A percentile compares a stretch with the other conserved stretches of the same genome.
Evolutionary conservation across 129 eudicot species (phyloP).

Genomic region (Gnaphalium uliginosum): DNA sequence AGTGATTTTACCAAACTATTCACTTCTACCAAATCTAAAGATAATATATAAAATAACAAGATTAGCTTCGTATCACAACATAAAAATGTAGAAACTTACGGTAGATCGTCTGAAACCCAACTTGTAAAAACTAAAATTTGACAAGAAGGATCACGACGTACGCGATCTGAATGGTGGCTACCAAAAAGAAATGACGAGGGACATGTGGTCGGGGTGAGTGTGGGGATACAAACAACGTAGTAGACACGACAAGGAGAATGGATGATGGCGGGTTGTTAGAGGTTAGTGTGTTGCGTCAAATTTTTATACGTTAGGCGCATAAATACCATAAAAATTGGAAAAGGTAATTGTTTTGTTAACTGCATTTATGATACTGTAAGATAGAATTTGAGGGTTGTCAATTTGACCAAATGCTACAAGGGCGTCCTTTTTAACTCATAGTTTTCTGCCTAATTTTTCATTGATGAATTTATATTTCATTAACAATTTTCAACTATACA

Average conservation of each 20-base stretch:
- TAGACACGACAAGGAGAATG: not conserved
- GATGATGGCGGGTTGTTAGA: not conserved
- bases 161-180: too few relatives aligned
- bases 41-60: not conserved
- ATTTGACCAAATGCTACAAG: too few relatives aligned
- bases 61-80: not conserved
- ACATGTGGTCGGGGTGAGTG: not conserved
- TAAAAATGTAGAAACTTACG: too few relatives aligned
- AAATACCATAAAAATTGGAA: not conserved
- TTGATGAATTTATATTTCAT: too few relatives aligned
- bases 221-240: not conserved
- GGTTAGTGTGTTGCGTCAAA: not conserved
- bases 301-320: not conserved
- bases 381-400: too few relatives aligned
- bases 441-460: too few relatives aligned
- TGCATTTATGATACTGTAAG: too few relatives aligned
- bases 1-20: not conserved
- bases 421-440: too few relatives aligned
- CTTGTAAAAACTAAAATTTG: too few relatives aligned
- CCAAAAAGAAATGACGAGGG: not conserved
- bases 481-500: too few relatives aligned
- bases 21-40: not conserved
- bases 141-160: too few relatives aligned
- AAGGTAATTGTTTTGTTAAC: not conserved
- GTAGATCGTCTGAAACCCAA: too few relatives aligned